Percentiles rank a stretch among this genome's conserved stretches.
Conservation (phyloP, 2,329 filamentous ascomycete species). For the Lizonia empirigonia region DNA sequence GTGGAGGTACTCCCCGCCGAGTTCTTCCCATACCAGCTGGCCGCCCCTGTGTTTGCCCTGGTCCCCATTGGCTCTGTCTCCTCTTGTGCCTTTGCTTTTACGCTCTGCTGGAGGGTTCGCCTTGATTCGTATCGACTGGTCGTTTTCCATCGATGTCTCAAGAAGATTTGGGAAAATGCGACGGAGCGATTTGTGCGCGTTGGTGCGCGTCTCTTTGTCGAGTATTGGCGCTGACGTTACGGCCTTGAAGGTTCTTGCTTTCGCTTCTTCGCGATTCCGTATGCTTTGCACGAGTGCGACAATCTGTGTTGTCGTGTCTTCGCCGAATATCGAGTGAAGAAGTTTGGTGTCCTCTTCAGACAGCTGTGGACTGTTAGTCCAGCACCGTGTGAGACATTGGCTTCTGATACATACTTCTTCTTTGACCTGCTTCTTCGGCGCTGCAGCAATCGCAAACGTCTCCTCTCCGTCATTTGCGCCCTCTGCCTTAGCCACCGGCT, state of each 20-base stretch:
- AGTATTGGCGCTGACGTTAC: slow-evolving; percentile 61
- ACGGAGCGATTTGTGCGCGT: slow-evolving; percentile 70
- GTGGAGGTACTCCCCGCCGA: slow-evolving; percentile 81
- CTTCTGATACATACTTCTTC: slow-evolving; percentile 14
- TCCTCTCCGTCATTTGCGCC: slow-evolving; percentile 25
- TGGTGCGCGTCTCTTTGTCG: slow-evolving; percentile 66
- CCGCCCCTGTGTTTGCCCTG: slow-evolving; percentile 30
- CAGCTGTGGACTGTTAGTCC: slow-evolving; percentile 34
- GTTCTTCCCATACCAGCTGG: slow-evolving; percentile 64
- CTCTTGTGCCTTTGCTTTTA: slow-evolving; percentile 38
- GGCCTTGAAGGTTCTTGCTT: slow-evolving; percentile 60
- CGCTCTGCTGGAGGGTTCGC: slow-evolving; percentile 49
- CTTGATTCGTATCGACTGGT: slow-evolving; percentile 68
- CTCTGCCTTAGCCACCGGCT: slow-evolving; percentile 3
- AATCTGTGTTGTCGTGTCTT: slow-evolving; percentile 57
- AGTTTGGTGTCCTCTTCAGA: slow-evolving; percentile 46
- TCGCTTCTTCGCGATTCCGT: slow-evolving; percentile 59
- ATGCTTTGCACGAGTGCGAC: slow-evolving; percentile 62
- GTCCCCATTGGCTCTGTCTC: slow-evolving; percentile 24
- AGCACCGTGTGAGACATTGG: background rate
- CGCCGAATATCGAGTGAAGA: slow-evolving; percentile 58
- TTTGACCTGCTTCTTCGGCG: slow-evolving; percentile 17
- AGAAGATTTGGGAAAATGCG: slow-evolving; percentile 79
- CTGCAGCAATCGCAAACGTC: slow-evolving; percentile 24
- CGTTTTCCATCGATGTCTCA: slow-evolving; percentile 76